Base-by-base conservation (phyloP, 2,329 filamentous ascomycete species). In the Grosmannia huntii region DNA sequence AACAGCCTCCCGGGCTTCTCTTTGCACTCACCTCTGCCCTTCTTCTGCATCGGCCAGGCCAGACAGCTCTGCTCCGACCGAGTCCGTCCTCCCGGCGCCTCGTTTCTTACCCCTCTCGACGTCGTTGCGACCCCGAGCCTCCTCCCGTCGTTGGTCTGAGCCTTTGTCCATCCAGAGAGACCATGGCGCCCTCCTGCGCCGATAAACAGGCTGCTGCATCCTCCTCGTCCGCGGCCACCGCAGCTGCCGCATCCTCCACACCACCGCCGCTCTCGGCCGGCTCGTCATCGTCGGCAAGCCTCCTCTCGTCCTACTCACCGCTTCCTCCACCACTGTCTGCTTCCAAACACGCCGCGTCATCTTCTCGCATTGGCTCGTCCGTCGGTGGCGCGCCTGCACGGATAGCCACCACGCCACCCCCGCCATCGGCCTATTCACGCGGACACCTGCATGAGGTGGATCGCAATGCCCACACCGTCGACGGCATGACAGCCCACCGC, bases 381-480 rank as follows among this genome's bases (percentile, higher is more conserved):
- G 5, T 55, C 23, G 23, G 23, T 16, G 25, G 19, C 11, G 21
- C 49, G 11, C 33, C 60, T 2, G 48, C 57, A 7, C 46, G 59
- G 36, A 62, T 55, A 59, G 55, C 62, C 12, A 58, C 61, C 38
- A 62, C 59, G 11, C 59, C 59, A 52, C 59, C 58, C 2, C 58
- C 61, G 3, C 52, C 57, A 14, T 28, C 52, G 19, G 11, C 50
- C 4, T 53, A 52, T 31, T 53, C 56, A 19, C 55, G 53, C 48
- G 54, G 52, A 19, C 61, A 59, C 23, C 56, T 59, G 33, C 55
- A 58, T 44, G 55, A 59, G 19, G 56, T 57, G 21, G 51, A 46
- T 46, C 31, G 60, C 2, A 62, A 51, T 46, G 44, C 55, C 59
- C 55, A 28, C 41, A 53, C 9, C 21, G 2, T 53, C 14, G 49